Percentiles rank a stretch among this genome's conserved stretches.
These are phyloP conservation scores for Magnaporthiopsis incrustans DNA, from an alignment of 2,329 filamentous ascomycete species.

Conservation along the genomic window DNA sequence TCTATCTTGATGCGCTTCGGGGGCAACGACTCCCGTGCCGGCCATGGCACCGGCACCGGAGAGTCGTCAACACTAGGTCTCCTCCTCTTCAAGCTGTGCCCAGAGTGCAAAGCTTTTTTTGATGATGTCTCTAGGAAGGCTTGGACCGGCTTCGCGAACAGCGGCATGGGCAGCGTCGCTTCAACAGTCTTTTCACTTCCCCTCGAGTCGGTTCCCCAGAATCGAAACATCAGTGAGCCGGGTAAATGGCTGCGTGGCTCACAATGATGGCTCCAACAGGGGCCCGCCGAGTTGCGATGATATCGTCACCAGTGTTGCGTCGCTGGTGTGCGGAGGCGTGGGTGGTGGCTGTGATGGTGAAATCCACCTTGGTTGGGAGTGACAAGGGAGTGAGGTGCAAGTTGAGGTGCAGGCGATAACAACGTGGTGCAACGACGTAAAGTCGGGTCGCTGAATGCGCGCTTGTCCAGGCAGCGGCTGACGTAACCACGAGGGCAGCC, in stretches of 20 bases:
- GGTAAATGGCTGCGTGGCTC: not conserved
- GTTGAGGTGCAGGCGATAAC: not conserved
- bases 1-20: slow-evolving; percentile 22
- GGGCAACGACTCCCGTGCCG: not conserved
- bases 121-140: slow-evolving; percentile 3
- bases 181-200: slow-evolving; percentile 45
- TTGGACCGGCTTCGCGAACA: slow-evolving; percentile 20
- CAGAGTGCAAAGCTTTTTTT: not conserved
- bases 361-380: not conserved
- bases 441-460: slow-evolving; percentile 2
- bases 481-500: slow-evolving; percentile 13
- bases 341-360: not conserved
- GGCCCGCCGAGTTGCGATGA: not conserved
- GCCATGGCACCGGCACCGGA: not conserved
- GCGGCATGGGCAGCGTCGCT: slow-evolving; percentile 31
- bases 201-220: slow-evolving; percentile 51
- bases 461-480: slow-evolving; percentile 11
- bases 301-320: not conserved
- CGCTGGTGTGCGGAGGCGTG: not conserved
- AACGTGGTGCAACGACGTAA: slow-evolving; percentile 1
- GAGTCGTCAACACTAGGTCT: slow-evolving; percentile 7
- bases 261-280: not conserved
- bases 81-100: slow-evolving; percentile 13
- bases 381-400: not conserved
- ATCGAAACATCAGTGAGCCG: slow-evolving; percentile 51